Conservation (phyloP, 2,329 filamentous ascomycete genomes). For the Venturia nashicola region DNA sequence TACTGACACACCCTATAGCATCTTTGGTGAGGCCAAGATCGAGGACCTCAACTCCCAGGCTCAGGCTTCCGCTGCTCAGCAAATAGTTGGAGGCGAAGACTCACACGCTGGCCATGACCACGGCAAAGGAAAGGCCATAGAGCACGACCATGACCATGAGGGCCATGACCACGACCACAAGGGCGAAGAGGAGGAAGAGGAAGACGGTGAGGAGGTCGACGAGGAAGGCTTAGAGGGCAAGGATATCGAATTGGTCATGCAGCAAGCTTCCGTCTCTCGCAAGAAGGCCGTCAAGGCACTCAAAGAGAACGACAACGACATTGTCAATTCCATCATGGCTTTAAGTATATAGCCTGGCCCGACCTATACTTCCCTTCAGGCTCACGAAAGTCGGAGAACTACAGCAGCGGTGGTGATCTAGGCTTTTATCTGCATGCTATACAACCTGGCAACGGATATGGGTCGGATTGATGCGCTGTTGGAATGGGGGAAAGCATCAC, state of each 20-base stretch:
- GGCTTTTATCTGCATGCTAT: not conserved
- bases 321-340: slow-evolving; percentile 99
- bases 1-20: slow-evolving; percentile 42
- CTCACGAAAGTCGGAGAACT: not conserved
- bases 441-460: not conserved
- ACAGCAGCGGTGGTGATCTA: not conserved
- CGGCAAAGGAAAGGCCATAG: slow-evolving; percentile 62
- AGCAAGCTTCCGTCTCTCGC: slow-evolving; percentile 88
- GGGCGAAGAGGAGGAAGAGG: slow-evolving; percentile 67
- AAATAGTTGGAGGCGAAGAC: slow-evolving; percentile 69
- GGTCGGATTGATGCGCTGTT: not conserved
- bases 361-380: not conserved
- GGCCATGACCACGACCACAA: slow-evolving; percentile 40
- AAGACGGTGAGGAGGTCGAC: slow-evolving; percentile 92
- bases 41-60: slow-evolving; percentile 98
- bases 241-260: slow-evolving; percentile 99
- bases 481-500: not conserved
- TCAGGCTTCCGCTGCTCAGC: slow-evolving; percentile 89
- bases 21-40: slow-evolving; percentile 99
- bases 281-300: slow-evolving; percentile 99
- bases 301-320: slow-evolving; percentile 99
- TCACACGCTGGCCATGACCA: slow-evolving; percentile 63
- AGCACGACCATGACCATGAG: slow-evolving; percentile 48
- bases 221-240: slow-evolving; percentile 92
- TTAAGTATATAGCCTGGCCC: slow-evolving; percentile 40